A percentile compares a stretch with the other conserved stretches of the same genome.
phyloP scores from a whole-genome alignment of 306 rosid species.

The Corylus avellana region DNA sequence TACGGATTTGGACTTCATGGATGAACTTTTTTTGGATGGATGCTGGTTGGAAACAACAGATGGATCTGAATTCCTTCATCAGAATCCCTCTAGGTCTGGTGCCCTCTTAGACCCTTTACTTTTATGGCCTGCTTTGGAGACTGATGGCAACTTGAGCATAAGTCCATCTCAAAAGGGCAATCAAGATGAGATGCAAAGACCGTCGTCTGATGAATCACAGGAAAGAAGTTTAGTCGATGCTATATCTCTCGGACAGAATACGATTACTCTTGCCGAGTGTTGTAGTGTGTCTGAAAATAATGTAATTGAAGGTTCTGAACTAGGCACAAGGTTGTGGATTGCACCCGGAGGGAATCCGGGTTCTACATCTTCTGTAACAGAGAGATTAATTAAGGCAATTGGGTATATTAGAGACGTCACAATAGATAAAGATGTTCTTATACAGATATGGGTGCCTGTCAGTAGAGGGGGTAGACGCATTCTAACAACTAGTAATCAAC shows the following conservation, averaged over 20 bases:
- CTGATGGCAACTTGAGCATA: conserved; percentile 17
- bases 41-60: conserved; percentile 85
- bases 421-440: conserved; percentile 68
- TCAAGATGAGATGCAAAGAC: conserved; percentile 35
- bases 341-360: conserved; percentile 44
- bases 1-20: conserved; percentile 83
- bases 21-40: conserved; percentile 70
- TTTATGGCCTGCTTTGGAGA: conserved; percentile 59
- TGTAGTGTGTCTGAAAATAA: conserved; percentile 38
- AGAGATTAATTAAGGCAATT: conserved; percentile 66
- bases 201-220: conserved; percentile 23
- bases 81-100: conserved; percentile 49
- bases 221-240: conserved; percentile 19
- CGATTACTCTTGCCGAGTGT: conserved; percentile 31
- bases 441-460: conserved; percentile 87
- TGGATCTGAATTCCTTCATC: conserved; percentile 60
- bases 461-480: conserved; percentile 59
- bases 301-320: conserved; percentile 40
- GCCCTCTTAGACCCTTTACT: conserved; percentile 56
- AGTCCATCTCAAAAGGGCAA: conserved; percentile 32
- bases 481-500: conserved; percentile 61
- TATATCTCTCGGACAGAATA: conserved; percentile 21
- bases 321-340: conserved; percentile 58
- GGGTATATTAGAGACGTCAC: conserved; percentile 52
- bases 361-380: conserved; percentile 50